Conservation (phyloP, 805 yeast species). For the Suhomyces xylopsoci region DNA sequence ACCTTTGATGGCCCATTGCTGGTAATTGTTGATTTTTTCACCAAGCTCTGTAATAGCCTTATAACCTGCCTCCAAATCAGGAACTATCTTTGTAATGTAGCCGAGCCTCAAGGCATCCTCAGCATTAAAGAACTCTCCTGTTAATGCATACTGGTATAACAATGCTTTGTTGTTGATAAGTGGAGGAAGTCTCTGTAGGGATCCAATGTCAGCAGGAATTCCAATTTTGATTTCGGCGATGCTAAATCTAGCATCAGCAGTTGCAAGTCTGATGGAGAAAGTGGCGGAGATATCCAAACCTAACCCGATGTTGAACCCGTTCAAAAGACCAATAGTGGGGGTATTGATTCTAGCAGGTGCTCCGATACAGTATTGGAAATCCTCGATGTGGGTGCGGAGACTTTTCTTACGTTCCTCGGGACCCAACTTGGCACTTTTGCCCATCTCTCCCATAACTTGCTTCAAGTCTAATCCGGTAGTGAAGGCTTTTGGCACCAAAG, state of each 20-base stretch:
- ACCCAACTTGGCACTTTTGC: slow-evolving; percentile 1
- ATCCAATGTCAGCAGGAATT: slow-evolving; percentile 76
- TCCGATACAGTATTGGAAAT: slow-evolving; percentile 57
- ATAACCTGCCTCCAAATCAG: slow-evolving; percentile 48
- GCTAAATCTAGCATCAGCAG: slow-evolving; percentile 50
- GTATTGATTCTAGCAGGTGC: slow-evolving; percentile 47
- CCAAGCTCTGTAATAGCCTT: slow-evolving; percentile 52
- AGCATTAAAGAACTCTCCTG: slow-evolving; percentile 55
- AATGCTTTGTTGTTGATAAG: slow-evolving; percentile 54
- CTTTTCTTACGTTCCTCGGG: slow-evolving; percentile 21
- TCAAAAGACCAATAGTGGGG: slow-evolving; percentile 66
- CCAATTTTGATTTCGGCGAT: slow-evolving; percentile 73
- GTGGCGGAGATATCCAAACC: slow-evolving; percentile 66
- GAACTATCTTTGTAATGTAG: slow-evolving; percentile 45
- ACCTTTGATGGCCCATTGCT: slow-evolving; percentile 62
- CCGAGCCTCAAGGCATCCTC: slow-evolving; percentile 59
- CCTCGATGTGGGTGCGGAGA: slow-evolving; percentile 39
- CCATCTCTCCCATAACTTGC: slow-evolving; percentile 17
- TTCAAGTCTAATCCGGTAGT: slow-evolving; percentile 65
- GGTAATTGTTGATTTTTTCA: slow-evolving; percentile 39
- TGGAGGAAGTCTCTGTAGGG: slow-evolving; percentile 62
- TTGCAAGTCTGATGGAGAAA: slow-evolving; percentile 54
- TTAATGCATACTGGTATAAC: slow-evolving; percentile 57
- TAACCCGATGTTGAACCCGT: slow-evolving; percentile 64
- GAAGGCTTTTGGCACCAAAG: slow-evolving; percentile 55